Percentiles rank a stretch among this genome's conserved stretches.
phyloP scores from a whole-genome alignment of 306 rosid species.

The Castanea crenata region DNA sequence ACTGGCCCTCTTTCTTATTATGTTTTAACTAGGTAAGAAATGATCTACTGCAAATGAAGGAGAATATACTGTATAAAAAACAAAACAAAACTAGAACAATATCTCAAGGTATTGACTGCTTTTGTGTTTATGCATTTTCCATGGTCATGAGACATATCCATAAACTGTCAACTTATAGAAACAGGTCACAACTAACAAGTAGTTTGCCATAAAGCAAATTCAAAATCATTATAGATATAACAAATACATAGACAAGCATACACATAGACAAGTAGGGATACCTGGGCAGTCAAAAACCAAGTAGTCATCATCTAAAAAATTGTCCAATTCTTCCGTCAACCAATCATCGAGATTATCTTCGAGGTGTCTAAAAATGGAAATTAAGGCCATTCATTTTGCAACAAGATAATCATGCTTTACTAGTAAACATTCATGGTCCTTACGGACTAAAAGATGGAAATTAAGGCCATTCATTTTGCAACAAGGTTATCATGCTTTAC shows the following conservation, averaged over 20 bases:
- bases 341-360: slow-evolving; percentile 87
- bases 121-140: not conserved
- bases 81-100: not conserved
- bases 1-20: not conserved
- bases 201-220: not conserved
- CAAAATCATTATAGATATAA: not conserved
- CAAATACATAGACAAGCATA: not conserved
- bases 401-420: not conserved
- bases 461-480: slow-evolving; percentile 44
- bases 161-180: no score
- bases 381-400: slow-evolving; percentile 45
- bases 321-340: slow-evolving; percentile 76
- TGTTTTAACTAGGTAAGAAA: not conserved
- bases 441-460: slow-evolving; percentile 40
- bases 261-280: slow-evolving; percentile 18
- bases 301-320: slow-evolving; percentile 89
- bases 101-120: not conserved
- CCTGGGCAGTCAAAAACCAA: slow-evolving; percentile 96
- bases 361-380: slow-evolving; percentile 58
- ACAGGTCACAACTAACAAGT: no score
- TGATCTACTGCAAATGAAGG: not conserved
- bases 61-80: not conserved
- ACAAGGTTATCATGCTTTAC: not conserved
- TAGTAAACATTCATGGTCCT: no score
- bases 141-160: not conserved